Evolutionary conservation across 768 basidiomycete genomes (phyloP).

Genomic region (Amanita thiersii): DNA sequence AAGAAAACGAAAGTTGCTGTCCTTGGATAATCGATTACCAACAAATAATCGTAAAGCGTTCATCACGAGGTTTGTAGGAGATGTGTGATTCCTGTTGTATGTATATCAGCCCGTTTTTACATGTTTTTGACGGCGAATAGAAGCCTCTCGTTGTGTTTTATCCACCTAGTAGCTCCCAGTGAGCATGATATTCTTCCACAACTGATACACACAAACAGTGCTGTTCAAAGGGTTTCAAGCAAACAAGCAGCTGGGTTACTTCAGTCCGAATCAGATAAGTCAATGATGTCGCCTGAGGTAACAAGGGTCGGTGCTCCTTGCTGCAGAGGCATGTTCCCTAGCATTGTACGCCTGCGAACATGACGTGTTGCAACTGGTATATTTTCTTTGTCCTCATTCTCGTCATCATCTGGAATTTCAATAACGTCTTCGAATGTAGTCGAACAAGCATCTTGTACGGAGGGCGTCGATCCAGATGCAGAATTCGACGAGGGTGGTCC

Average conservation of each 20-base stretch:
- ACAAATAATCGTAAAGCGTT: slow-evolving; percentile 9
- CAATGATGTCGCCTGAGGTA: slow-evolving; percentile 41
- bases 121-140: slow-evolving; percentile 8
- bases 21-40: slow-evolving; percentile 45
- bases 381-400: slow-evolving; percentile 8
- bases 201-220: no score
- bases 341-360: slow-evolving; percentile 6
- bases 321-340: not conserved
- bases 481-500: not conserved
- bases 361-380: slow-evolving; percentile 9
- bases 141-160: slow-evolving; percentile 8
- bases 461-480: not conserved
- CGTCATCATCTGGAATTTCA: slow-evolving; percentile 10
- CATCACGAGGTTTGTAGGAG: slow-evolving; percentile 2
- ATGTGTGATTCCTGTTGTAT: slow-evolving; percentile 7
- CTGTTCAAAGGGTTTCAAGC: no score
- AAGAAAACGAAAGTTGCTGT: slow-evolving; percentile 65
- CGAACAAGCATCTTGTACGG: not conserved
- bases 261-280: slow-evolving; percentile 47
- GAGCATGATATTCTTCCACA: no score
- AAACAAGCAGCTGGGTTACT: not conserved
- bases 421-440: slow-evolving; percentile 4
- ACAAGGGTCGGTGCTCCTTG: not conserved
- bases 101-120: slow-evolving; percentile 10
- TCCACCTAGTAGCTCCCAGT: no score